A percentile compares a stretch with the other conserved stretches of the same genome.
phyloP scores from a whole-genome alignment of 1,284 basidiomycete species.

The Xerocomus amazonicus region DNA sequence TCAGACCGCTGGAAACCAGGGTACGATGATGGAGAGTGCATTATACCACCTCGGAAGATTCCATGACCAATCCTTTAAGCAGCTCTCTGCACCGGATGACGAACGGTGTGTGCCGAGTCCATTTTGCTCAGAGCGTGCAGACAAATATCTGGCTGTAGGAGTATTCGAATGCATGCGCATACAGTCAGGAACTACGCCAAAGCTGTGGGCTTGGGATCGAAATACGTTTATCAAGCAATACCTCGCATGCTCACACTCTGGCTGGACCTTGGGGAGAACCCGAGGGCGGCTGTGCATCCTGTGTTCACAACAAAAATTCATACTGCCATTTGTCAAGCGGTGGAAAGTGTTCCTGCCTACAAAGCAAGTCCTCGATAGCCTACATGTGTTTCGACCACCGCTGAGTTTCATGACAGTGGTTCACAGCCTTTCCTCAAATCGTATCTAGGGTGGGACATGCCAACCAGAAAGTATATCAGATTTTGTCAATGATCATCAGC shows the following conservation, averaged over 20 bases:
- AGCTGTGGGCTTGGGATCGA: constrained; percentile 83
- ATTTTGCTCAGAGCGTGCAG: neutral
- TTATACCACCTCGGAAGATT: constrained; percentile 86
- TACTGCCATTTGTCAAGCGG: constrained; percentile 48
- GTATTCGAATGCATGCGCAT: constrained; percentile 55
- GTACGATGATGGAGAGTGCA: constrained; percentile 77
- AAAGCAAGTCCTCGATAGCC: constrained; percentile 51
- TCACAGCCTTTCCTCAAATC: constrained; percentile 95
- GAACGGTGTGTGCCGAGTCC: constrained; percentile 40
- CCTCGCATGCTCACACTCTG: constrained; percentile 94
- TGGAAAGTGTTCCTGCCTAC: constrained; percentile 66
- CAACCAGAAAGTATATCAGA: constrained; percentile 63
- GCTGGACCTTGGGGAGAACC: constrained; percentile 86
- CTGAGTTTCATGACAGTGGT: constrained; percentile 63
- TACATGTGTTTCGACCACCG: neutral
- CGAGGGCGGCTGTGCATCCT: constrained; percentile 33
- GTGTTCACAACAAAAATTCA: constrained; percentile 55
- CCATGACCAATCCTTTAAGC: constrained; percentile 73
- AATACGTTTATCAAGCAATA: constrained; percentile 96
- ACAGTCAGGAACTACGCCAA: constrained; percentile 71
- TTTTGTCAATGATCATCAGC: constrained; percentile 70
- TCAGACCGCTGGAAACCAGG: constrained; percentile 13
- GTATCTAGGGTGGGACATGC: constrained; percentile 90
- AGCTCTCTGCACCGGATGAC: constrained; percentile 46
- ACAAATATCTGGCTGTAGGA: constrained; percentile 36